Conservation (phyloP, 169 alveolate genomes). For the Plasmodium relictum region DNA sequence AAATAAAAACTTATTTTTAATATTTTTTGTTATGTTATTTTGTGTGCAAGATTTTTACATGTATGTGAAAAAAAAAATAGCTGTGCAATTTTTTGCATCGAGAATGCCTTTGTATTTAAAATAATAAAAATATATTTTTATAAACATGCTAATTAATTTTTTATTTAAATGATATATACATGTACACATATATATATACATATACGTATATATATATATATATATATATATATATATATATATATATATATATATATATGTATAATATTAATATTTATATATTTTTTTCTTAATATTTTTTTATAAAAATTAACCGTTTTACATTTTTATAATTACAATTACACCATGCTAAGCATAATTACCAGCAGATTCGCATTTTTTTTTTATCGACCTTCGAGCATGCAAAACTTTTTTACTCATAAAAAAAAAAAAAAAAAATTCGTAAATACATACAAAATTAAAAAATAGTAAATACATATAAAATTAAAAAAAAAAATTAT, state of each 20-base stretch:
- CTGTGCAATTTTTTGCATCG: background rate
- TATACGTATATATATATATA: background rate
- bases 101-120: background rate
- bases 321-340: background rate
- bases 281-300: background rate
- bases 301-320: background rate
- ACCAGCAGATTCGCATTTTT: background rate
- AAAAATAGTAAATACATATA: constrained; percentile 1
- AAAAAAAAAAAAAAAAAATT: constrained; percentile 3
- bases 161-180: background rate
- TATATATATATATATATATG: background rate
- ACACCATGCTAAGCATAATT: background rate
- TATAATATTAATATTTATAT: background rate
- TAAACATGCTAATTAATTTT: no score
- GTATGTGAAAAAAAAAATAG: background rate
- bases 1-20: background rate
- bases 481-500: background rate
- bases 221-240: background rate
- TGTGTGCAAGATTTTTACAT: no score
- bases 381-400: constrained; percentile 29
- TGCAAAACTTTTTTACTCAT: background rate
- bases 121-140: background rate
- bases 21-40: background rate
- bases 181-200: no score
- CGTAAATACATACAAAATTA: background rate